Percentiles rank a stretch among this genome's conserved stretches.
These are phyloP conservation scores for Fomitopsis palustris DNA, from an alignment of 1,284 basidiomycete genomes.

Conservation along the genomic window DNA sequence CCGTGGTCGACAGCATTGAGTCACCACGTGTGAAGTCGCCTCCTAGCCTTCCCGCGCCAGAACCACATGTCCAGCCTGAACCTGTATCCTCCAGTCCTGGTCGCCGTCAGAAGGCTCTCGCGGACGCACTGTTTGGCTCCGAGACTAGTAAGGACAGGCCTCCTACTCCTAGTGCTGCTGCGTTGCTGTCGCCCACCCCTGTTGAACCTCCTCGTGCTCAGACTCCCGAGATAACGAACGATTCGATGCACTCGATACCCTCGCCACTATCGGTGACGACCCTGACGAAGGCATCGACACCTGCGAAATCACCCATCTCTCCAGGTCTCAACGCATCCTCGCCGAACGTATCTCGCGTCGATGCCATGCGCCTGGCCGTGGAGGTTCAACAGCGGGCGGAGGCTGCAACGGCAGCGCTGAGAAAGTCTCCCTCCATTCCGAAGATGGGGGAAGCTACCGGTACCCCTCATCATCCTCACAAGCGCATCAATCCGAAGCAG, in stretches of 20 bases:
- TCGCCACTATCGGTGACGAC: not conserved
- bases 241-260: not conserved
- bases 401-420: slow-evolving; percentile 66
- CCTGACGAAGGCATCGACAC: not conserved
- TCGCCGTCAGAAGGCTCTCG: slow-evolving; percentile 65
- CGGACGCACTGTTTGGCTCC: slow-evolving; percentile 66
- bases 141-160: slow-evolving; percentile 27
- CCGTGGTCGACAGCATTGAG: slow-evolving; percentile 66
- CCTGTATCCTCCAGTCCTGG: slow-evolving; percentile 38
- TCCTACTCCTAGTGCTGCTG: not conserved
- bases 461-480: slow-evolving; percentile 43
- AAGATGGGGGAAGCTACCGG: slow-evolving; percentile 38
- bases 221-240: not conserved
- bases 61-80: slow-evolving; percentile 18
- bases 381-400: slow-evolving; percentile 70
- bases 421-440: slow-evolving; percentile 51
- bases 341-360: slow-evolving; percentile 5
- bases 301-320: not conserved
- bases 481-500: slow-evolving; percentile 63
- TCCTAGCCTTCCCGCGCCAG: slow-evolving; percentile 23
- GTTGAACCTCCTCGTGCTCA: not conserved
- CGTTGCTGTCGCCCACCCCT: not conserved
- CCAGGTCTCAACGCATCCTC: not conserved
- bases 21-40: slow-evolving; percentile 34
- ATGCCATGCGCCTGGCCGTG: slow-evolving; percentile 37